These are phyloP conservation scores for Pontederia crassipes DNA, from an alignment of 176 grass and related monocot genomes.

Conservation along the genomic window DNA sequence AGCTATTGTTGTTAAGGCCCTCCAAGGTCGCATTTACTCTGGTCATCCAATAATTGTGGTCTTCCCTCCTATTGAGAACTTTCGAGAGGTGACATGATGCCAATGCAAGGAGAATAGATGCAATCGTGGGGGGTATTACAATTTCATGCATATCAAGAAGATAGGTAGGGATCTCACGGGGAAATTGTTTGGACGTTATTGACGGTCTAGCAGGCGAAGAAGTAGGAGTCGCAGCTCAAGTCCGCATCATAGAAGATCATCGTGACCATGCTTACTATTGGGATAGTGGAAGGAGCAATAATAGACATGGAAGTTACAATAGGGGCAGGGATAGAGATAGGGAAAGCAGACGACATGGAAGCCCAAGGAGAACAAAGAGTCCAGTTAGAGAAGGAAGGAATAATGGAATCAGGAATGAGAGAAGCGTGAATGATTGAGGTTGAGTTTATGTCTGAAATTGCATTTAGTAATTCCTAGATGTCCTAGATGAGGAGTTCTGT, in stretches of 20 bases:
- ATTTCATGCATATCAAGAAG: slow-evolving; percentile 24
- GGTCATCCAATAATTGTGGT: slow-evolving; percentile 22
- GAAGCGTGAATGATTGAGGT: not conserved
- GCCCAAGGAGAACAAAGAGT: slow-evolving; percentile 6
- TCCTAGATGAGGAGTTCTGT: not conserved
- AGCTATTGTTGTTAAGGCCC: slow-evolving; percentile 14
- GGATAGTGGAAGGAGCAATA: not conserved
- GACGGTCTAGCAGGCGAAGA: not conserved
- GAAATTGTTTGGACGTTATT: slow-evolving; percentile 9
- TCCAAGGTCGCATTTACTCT: slow-evolving; percentile 18
- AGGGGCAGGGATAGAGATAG: too few species aligned
- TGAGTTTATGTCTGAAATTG: not conserved
- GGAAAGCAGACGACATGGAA: slow-evolving; percentile 3
- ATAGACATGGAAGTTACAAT: slow-evolving; percentile 9
- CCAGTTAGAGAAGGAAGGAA: slow-evolving; percentile 17
- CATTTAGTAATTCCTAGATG: not conserved
- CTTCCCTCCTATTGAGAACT: slow-evolving; percentile 10
- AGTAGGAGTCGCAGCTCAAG: slow-evolving; percentile 14
- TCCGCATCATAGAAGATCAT: not conserved
- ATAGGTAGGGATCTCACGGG: slow-evolving; percentile 15
- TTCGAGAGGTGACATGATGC: slow-evolving; percentile 17
- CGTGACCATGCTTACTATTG: not conserved
- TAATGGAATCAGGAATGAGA: slow-evolving; percentile 18
- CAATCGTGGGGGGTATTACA: slow-evolving; percentile 19
- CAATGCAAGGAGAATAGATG: slow-evolving; percentile 20